Conservation (phyloP, 768 basidiomycete genomes). For the Rhizopogon vinicolor region DNA sequence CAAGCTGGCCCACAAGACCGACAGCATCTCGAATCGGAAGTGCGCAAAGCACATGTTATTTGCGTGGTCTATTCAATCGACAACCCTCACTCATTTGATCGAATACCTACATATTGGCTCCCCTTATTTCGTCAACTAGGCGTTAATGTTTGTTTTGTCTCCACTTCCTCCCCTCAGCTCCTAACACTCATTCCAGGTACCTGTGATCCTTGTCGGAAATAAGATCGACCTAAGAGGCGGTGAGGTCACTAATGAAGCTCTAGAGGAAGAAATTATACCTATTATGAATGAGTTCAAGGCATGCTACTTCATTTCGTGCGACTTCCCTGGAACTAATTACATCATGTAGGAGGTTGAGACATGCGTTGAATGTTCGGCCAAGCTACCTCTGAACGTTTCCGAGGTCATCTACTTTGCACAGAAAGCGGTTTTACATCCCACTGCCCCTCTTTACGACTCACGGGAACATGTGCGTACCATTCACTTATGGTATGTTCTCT, state of each 20-base stretch:
- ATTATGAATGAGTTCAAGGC: slow-evolving; percentile 99
- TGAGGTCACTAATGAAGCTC: slow-evolving; percentile 87
- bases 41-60: slow-evolving; percentile 96
- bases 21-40: slow-evolving; percentile 87
- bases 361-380: slow-evolving; percentile 96
- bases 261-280: slow-evolving; percentile 93
- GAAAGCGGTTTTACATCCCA: slow-evolving; percentile 95
- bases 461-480: slow-evolving; percentile 76
- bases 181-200: slow-evolving; percentile 51
- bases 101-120: slow-evolving; percentile 97
- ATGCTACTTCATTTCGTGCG: slow-evolving; percentile 12
- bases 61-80: slow-evolving; percentile 97
- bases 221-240: slow-evolving; percentile 96
- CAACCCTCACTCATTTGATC: slow-evolving; percentile 93
- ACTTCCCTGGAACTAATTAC: slow-evolving; percentile 2
- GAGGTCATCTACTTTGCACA: slow-evolving; percentile 99
- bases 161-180: background rate
- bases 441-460: slow-evolving; percentile 95
- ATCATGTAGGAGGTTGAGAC: slow-evolving; percentile 88
- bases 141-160: slow-evolving; percentile 69
- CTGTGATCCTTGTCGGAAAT: slow-evolving; percentile 96
- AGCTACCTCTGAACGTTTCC: slow-evolving; percentile 85
- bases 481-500: slow-evolving; percentile 8
- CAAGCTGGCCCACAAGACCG: slow-evolving; percentile 84
- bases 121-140: slow-evolving; percentile 93